phyloP scores from a whole-genome alignment of 495 filamentous ascomycete genomes.

The Penicillium bialowiezense region DNA sequence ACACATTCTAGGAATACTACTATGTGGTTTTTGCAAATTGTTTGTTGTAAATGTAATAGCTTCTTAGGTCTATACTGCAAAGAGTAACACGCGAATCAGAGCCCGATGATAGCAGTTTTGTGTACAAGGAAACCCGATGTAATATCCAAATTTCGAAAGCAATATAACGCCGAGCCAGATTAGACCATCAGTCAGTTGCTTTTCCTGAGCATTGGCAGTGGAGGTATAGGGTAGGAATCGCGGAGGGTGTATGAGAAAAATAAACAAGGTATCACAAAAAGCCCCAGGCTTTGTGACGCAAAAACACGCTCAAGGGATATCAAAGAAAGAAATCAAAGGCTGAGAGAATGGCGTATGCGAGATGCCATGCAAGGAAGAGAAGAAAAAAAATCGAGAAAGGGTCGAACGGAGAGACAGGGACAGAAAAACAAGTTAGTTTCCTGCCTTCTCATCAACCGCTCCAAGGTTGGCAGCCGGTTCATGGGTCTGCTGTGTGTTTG shows the following conservation, averaged over 20 bases:
- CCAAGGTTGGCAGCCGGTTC: slow-evolving; percentile 8
- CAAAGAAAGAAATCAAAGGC: slow-evolving; percentile 11
- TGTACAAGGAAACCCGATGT: slow-evolving; percentile 2
- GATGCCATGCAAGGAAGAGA: slow-evolving; percentile 6
- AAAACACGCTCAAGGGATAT: slow-evolving; percentile 33
- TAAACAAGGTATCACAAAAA: slow-evolving; percentile 10
- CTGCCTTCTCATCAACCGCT: slow-evolving; percentile 27
- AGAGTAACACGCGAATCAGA: not conserved
- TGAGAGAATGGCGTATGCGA: slow-evolving; percentile 6
- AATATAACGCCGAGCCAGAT: slow-evolving; percentile 8
- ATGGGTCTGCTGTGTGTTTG: slow-evolving; percentile 18
- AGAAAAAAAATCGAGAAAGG: not conserved
- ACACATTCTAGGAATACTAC: too few species aligned
- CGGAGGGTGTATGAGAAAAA: not conserved
- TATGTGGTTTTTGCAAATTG: not conserved
- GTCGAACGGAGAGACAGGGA: not conserved
- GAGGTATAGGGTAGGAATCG: not conserved
- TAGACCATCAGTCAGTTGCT: slow-evolving; percentile 7
- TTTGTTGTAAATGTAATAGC: not conserved
- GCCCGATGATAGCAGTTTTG: not conserved
- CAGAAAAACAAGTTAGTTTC: slow-evolving; percentile 10
- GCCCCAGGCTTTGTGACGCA: slow-evolving; percentile 24
- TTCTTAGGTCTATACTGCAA: slow-evolving; percentile 7
- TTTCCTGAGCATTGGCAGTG: not conserved
- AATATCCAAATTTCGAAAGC: slow-evolving; percentile 3